Percentiles rank a stretch among this genome's conserved stretches.
These are phyloP conservation scores for Amphicarpaea edgeworthii DNA, from an alignment of 306 rosid genomes.

Conservation along the genomic window DNA sequence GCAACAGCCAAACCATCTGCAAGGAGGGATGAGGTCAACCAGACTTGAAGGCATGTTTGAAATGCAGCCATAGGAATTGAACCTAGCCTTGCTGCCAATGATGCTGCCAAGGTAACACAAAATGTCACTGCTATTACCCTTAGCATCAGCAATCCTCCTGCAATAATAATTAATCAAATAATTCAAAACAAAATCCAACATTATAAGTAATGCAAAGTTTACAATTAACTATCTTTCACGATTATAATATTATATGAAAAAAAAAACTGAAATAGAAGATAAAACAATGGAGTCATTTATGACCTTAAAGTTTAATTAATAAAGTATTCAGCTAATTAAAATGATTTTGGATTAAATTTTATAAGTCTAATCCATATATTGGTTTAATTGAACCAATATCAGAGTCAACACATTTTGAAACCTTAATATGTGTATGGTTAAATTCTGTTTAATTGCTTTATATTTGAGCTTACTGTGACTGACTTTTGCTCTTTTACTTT, in stretches of 20 bases:
- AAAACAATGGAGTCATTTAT: neutral
- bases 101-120: conserved; percentile 89
- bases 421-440: too few species aligned
- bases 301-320: neutral
- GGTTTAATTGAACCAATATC: too few species aligned
- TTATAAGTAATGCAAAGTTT: neutral
- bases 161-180: neutral
- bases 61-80: conserved; percentile 91
- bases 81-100: conserved; percentile 81
- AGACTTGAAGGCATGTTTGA: conserved; percentile 83
- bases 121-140: conserved; percentile 93
- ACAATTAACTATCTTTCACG: neutral
- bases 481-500: neutral
- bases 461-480: too few species aligned
- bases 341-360: too few species aligned
- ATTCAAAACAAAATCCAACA: neutral
- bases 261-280: neutral
- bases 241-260: neutral
- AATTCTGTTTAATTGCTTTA: too few species aligned
- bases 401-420: too few species aligned
- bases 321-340: neutral
- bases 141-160: conserved; percentile 73
- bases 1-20: conserved; percentile 97
- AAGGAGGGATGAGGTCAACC: conserved; percentile 89
- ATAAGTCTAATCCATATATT: too few species aligned